Evolutionary conservation across 495 filamentous ascomycete species (phyloP).

Genomic region (Trichocladium uniseriatum): DNA sequence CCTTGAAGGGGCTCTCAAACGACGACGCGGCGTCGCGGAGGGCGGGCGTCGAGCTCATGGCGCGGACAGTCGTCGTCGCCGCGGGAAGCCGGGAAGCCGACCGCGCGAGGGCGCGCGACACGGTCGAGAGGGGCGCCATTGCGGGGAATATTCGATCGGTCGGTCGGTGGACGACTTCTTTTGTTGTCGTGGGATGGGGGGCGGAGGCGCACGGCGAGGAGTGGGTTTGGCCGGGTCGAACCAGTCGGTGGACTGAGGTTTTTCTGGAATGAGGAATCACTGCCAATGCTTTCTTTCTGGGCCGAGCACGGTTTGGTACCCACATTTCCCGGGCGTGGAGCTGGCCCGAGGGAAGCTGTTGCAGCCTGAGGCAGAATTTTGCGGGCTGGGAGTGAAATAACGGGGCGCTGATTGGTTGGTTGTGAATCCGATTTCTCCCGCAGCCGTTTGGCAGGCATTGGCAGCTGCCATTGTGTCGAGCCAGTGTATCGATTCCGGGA

Average conservation of each 20-base stretch:
- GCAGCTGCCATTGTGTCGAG: slow-evolving; percentile 1
- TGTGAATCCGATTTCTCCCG: slow-evolving; percentile 21
- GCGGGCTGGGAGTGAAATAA: slow-evolving; percentile 8
- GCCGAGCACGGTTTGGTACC: slow-evolving; percentile 24
- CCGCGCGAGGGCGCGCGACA: slow-evolving; percentile 39
- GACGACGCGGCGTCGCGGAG: slow-evolving; percentile 28
- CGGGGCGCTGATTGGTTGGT: slow-evolving; percentile 20
- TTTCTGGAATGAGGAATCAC: slow-evolving; percentile 28
- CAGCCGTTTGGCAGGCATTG: background rate
- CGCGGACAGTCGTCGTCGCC: slow-evolving; percentile 30
- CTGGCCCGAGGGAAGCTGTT: slow-evolving; percentile 7
- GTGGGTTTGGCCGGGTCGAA: background rate
- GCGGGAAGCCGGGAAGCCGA: slow-evolving; percentile 24
- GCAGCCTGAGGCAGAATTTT: slow-evolving; percentile 26
- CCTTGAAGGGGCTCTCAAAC: slow-evolving; percentile 52
- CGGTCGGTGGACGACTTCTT: too few relatives aligned
- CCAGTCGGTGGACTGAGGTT: slow-evolving; percentile 36
- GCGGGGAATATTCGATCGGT: slow-evolving; percentile 3
- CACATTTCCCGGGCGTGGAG: slow-evolving; percentile 20
- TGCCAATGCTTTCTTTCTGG: too few relatives aligned
- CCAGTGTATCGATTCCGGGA: slow-evolving; percentile 6
- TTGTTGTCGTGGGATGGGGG: background rate
- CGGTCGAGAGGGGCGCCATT: slow-evolving; percentile 42
- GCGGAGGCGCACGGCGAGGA: slow-evolving; percentile 1
- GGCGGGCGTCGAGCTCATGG: slow-evolving; percentile 37